Base-by-base conservation (phyloP, 139 green algal genomes). In the Closterium sp. region DNA sequence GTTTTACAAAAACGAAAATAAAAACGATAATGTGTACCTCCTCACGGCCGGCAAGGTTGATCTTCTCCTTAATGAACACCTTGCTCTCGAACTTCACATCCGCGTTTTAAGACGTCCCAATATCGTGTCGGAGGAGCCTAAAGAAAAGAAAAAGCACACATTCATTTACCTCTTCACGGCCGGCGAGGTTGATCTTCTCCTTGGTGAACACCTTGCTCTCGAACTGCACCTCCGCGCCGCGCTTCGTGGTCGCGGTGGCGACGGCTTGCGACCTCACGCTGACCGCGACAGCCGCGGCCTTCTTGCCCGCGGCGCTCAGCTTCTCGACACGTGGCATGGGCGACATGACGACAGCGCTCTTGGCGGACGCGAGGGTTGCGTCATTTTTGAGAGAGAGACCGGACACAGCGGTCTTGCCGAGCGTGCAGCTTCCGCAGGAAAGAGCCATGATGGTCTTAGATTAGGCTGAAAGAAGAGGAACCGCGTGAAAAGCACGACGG, bases 161-260 rank as follows among this genome's bases (percentile, higher is more conserved):
- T 38, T 38, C 32, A 38, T 38, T 38, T 34, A 99, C 34, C 92
- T 99, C 98, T 92, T 98, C 94, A 13, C 88, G 95, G 31, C 96
- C 97, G 9, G 97, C 96, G 50, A 99, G 96, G 50, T 95, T 95
- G 17, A 98, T 96, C 79, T 96, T 93, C 93, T 98, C 96, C 93
- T 97, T 97, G 86, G 97, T 42, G 90, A 98, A 99, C 19, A 98
- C 95, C 89, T 97, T 97, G 70, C 94, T 97, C 87, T 98, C 95
- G 90, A 98, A 97, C 42, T 98, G 96, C 50, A 97, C 30, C 79
- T 93, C 91, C 22, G 34, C 91, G 13, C 62, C 70, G 45, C 89
- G 30, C 88, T 92, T 92, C 29, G 86, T 31, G 28, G 90, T 34
- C 11, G 90, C 29, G 50, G 45, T 29, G 10, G 87, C 87, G 86